phyloP scores from a whole-genome alignment of 805 yeast genomes.

The Wickerhamiella alocasiicola region DNA sequence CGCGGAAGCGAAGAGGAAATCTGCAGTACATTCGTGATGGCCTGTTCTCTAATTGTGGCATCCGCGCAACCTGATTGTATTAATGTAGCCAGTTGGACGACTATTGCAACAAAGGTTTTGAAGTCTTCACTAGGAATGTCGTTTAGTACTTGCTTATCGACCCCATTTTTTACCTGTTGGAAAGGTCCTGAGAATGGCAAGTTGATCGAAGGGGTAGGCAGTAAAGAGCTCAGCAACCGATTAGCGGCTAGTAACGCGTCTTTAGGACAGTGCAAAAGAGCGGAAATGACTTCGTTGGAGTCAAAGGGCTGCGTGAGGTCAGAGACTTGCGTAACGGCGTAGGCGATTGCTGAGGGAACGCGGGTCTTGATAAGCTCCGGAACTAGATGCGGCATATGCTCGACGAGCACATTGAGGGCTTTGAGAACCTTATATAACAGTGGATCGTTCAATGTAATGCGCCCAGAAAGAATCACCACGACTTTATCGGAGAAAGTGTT shows the following conservation, averaged over 20 bases:
- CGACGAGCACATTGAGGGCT: constrained; percentile 14
- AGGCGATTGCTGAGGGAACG: constrained; percentile 13
- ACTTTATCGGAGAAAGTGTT: constrained; percentile 9
- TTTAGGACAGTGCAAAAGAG: constrained; percentile 15
- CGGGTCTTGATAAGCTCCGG: constrained; percentile 5
- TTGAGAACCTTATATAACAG: constrained; percentile 14
- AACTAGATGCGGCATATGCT: constrained; percentile 12
- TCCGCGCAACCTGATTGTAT: constrained; percentile 16
- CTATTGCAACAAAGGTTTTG: constrained; percentile 6
- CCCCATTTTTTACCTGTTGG: constrained; percentile 1
- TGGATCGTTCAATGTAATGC: constrained; percentile 13
- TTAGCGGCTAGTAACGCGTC: constrained; percentile 15
- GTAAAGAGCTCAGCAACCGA: constrained; percentile 13
- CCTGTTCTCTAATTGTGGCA: constrained; percentile 14
- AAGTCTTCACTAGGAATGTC: constrained; percentile 3
- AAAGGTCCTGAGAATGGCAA: constrained; percentile 16
- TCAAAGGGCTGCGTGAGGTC: constrained; percentile 2
- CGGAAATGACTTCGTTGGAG: constrained; percentile 9
- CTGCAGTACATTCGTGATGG: constrained; percentile 19
- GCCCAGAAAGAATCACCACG: constrained; percentile 12
- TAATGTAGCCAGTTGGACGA: constrained; percentile 13
- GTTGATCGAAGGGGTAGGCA: constrained; percentile 14
- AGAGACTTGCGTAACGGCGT: constrained; percentile 12
- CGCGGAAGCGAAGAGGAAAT: constrained; percentile 14
- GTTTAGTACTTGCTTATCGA: not conserved